phyloP scores from a whole-genome alignment of 176 grass and related monocot genomes.

The Poa pratensis region DNA sequence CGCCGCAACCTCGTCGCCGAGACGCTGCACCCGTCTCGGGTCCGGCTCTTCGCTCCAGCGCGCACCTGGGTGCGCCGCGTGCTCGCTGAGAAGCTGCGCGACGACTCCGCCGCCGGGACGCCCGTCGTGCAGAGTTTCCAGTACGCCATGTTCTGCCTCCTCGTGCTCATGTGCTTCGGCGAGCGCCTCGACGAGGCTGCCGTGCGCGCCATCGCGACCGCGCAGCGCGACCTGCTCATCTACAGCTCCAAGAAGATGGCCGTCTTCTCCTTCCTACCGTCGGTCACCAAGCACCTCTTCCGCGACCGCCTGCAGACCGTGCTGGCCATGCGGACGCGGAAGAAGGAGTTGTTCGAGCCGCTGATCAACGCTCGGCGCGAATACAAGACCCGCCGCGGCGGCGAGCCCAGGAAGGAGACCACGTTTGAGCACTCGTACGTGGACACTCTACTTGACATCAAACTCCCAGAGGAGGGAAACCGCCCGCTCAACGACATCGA shows the following conservation, averaged over 20 bases:
- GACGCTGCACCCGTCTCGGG: too few relatives aligned
- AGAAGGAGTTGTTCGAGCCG: slow-evolving; percentile 41
- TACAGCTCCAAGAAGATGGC: slow-evolving; percentile 28
- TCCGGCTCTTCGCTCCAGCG: too few relatives aligned
- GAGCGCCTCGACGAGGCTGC: slow-evolving; percentile 56
- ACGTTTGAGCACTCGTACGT: too few relatives aligned
- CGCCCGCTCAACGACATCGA: too few relatives aligned
- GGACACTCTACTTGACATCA: too few relatives aligned
- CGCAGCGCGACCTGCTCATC: slow-evolving; percentile 39
- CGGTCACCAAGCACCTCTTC: slow-evolving; percentile 46
- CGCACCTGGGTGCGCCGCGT: too few relatives aligned
- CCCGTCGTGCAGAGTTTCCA: too few relatives aligned
- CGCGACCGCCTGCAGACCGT: slow-evolving; percentile 31
- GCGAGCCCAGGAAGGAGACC: too few relatives aligned
- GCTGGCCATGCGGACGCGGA: background rate
- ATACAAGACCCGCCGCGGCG: background rate
- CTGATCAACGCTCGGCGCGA: slow-evolving; percentile 45
- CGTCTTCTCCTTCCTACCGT: slow-evolving; percentile 47
- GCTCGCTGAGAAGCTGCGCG: too few relatives aligned
- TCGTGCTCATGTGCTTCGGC: slow-evolving; percentile 76
- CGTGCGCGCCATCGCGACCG: slow-evolving; percentile 37
- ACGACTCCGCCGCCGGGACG: too few relatives aligned
- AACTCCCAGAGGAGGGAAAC: too few relatives aligned
- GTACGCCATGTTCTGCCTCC: slow-evolving; percentile 41
- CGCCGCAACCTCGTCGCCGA: too few relatives aligned